Evolutionary conservation across 441 rosid genomes (phyloP), one percentile per base, ranked within the genome.

Genomic region (Euphorbia celastroides): DNA sequence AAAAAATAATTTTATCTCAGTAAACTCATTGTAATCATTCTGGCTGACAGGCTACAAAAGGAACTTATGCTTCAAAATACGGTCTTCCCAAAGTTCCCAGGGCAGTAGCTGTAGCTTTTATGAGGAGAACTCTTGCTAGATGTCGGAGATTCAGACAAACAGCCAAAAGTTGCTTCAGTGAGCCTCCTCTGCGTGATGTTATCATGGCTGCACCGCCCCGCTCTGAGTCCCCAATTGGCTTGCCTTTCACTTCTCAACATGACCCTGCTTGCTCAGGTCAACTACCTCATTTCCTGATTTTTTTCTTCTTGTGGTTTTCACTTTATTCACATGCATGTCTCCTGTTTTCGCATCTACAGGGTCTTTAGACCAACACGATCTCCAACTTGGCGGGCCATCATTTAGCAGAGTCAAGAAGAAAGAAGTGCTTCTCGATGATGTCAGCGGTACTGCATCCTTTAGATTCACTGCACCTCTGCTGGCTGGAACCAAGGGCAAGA

Each of bases 101-200:
- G 74, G 87, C 74, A 50, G 74, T 72, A 72, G 88, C 88, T 5
- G 23, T 73, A 74, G 81, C 81, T 59, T 84, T 82, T 68, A 75
- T 76, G 71, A 81, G 72, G 76, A 82, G 84, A 60, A 78, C 82
- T 48, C 84, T 86, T 30, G 82, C 78, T 50, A 82, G 85, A 82
- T 84, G 84, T 64, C 73, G 64, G 58, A 81, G 81, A 72, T 84
- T 81, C 62, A 80, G 83, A 75, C 83, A 78, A 38, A 78, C 87
- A 6, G 92, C 86, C 50, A 78, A 72, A 72, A 82, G 87, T 66
- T 82, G 92, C 80, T 86, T 84, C 59, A 55, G 73, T 30, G 87
- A 86, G 56, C 80, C 88, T 71, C 62, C 80, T 52, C 78, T 82
- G 48, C 78, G 74, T 19, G 92, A 86, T 60, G 70, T 72, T 64